phyloP scores from a whole-genome alignment of 2,329 filamentous ascomycete species.

The Cladophialophora psammophila region DNA sequence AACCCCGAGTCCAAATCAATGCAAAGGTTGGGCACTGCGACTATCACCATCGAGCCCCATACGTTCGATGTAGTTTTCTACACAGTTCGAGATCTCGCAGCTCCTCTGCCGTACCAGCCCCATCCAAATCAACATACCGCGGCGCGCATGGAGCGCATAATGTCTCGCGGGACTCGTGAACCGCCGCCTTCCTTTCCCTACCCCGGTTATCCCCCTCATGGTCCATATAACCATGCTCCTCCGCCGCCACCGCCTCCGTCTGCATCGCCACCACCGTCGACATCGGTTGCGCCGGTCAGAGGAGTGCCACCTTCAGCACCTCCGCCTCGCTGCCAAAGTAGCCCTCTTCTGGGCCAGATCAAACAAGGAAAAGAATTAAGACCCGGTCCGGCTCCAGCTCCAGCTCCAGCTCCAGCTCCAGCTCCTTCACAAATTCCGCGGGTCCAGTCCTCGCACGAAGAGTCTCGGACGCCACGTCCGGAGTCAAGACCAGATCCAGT shows the following conservation, averaged over 20 bases:
- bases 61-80: conserved; percentile 67
- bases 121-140: conserved; percentile 36
- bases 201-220: conserved; percentile 50
- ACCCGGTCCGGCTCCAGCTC: conserved; percentile 23
- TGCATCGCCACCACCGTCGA: conserved; percentile 15
- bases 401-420: conserved; percentile 23
- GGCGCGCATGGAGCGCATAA: conserved; percentile 31
- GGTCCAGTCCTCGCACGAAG: background rate
- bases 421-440: conserved; percentile 27
- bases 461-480: conserved; percentile 13
- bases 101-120: conserved; percentile 43
- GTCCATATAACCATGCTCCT: conserved; percentile 47
- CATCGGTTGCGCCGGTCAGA: conserved; percentile 7
- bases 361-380: conserved; percentile 17
- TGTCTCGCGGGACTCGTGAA: conserved; percentile 23
- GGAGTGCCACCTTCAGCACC: background rate
- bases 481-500: conserved; percentile 52
- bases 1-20: conserved; percentile 62
- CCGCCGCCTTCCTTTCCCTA: conserved; percentile 5
- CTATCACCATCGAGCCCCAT: conserved; percentile 69
- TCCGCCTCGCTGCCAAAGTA: background rate
- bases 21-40: conserved; percentile 63
- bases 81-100: conserved; percentile 59
- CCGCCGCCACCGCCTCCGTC: conserved; percentile 39
- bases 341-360: conserved; percentile 1